Percentiles rank a stretch among this genome's conserved stretches.
phyloP scores from a whole-genome alignment of 306 rosid species.

The Hippophae rhamnoides region DNA sequence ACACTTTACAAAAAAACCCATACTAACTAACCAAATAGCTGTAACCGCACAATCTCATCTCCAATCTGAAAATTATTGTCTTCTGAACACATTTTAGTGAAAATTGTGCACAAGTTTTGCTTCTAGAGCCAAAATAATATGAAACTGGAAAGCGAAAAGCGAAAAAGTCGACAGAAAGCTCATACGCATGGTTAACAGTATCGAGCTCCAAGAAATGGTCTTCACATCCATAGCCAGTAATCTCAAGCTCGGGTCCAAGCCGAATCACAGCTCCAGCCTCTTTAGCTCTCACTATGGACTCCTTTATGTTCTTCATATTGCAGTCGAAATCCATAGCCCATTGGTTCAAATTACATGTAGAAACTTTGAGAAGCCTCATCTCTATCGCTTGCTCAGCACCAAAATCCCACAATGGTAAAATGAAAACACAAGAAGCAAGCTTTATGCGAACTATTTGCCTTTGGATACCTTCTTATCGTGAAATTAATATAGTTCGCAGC shows the following conservation, averaged over 20 bases:
- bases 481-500: neutral
- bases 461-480: neutral
- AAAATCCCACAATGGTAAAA: neutral
- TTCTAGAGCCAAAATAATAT: neutral
- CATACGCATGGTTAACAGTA: constrained; percentile 66
- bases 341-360: constrained; percentile 88
- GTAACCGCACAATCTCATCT: neutral
- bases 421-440: neutral
- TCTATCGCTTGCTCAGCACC: neutral
- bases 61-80: neutral
- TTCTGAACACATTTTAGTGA: too few species aligned
- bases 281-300: constrained; percentile 55
- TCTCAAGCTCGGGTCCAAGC: constrained; percentile 93
- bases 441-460: neutral
- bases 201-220: constrained; percentile 96
- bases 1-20: too few species aligned
- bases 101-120: too few species aligned
- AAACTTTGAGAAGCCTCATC: constrained; percentile 87
- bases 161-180: neutral
- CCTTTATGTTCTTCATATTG: constrained; percentile 59
- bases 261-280: constrained; percentile 68
- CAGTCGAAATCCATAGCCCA: constrained; percentile 97
- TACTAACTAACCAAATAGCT: too few species aligned
- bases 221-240: constrained; percentile 93
- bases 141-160: too few species aligned